Conservation (phyloP, 106 monocot genomes). For the Ottelia alismoides region DNA sequence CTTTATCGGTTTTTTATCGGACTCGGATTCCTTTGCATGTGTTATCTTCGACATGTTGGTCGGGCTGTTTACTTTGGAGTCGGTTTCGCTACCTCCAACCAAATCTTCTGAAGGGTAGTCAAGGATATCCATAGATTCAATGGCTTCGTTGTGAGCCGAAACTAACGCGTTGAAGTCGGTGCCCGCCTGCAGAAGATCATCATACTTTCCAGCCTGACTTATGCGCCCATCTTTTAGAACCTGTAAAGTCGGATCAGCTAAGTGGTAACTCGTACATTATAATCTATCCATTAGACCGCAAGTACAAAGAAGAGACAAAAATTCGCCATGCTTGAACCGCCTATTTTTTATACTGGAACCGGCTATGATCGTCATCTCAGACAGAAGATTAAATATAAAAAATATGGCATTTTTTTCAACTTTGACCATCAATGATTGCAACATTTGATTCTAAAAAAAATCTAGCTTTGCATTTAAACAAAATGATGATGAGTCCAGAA, state of each 20-base stretch:
- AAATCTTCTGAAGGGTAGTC: too few relatives aligned
- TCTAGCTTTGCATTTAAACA: not conserved
- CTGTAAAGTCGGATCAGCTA: constrained; percentile 17
- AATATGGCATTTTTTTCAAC: too few relatives aligned
- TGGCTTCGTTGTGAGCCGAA: constrained; percentile 66
- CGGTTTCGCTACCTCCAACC: too few relatives aligned
- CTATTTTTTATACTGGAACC: too few relatives aligned
- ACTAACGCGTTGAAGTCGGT: constrained; percentile 35
- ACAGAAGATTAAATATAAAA: too few relatives aligned
- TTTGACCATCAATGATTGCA: not conserved
- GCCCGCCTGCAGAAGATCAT: constrained; percentile 68
- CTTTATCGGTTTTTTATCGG: constrained; percentile 18
- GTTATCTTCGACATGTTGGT: constrained; percentile 27
- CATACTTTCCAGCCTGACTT: constrained; percentile 61
- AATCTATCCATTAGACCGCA: not conserved
- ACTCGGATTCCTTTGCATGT: constrained; percentile 2
- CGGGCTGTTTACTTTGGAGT: too few relatives aligned
- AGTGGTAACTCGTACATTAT: too few relatives aligned
- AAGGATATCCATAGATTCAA: too few relatives aligned
- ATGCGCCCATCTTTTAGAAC: constrained; percentile 73
- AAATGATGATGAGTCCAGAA: not conserved
- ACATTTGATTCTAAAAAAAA: not conserved
- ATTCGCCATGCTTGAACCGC: not conserved
- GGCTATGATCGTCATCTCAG: too few relatives aligned
- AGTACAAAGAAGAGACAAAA: not conserved